A percentile compares a stretch with the other conserved stretches of the same genome.
Conservation (phyloP, 1,284 basidiomycete species). For the Pisolithus thermaeus region DNA sequence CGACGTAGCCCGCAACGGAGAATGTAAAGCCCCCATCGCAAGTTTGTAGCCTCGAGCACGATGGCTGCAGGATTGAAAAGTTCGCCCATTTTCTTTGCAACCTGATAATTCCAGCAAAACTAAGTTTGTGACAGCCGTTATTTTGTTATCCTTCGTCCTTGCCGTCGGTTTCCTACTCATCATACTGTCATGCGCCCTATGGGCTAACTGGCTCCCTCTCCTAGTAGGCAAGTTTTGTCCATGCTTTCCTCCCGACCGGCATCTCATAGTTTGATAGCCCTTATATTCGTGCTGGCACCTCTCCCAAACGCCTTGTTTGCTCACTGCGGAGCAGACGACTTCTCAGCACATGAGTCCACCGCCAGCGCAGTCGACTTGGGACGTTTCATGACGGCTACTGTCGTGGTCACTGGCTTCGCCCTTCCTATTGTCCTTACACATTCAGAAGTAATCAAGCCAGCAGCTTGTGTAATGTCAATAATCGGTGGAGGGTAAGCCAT, state of each 20-base stretch:
- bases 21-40: neutral
- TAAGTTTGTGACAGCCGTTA: constrained; percentile 59
- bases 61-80: constrained; percentile 41
- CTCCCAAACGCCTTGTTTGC: constrained; percentile 89
- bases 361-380: constrained; percentile 74
- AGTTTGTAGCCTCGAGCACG: constrained; percentile 7
- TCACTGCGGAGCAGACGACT: constrained; percentile 84
- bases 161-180: constrained; percentile 96
- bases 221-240: constrained; percentile 78
- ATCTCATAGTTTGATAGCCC: constrained; percentile 46
- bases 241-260: neutral
- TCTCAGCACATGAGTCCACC: constrained; percentile 59
- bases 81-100: constrained; percentile 7
- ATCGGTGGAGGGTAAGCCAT: constrained; percentile 76
- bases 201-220: constrained; percentile 95
- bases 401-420: constrained; percentile 92
- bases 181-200: constrained; percentile 96
- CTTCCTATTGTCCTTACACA: constrained; percentile 91
- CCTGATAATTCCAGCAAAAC: constrained; percentile 1
- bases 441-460: constrained; percentile 79
- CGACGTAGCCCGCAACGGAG: too few species aligned
- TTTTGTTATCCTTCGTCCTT: constrained; percentile 92
- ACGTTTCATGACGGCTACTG: constrained; percentile 86
- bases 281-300: constrained; percentile 94
- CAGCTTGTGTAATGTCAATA: constrained; percentile 92